Conservation (phyloP, 345 rosid species). For the Corymbia maculata region DNA sequence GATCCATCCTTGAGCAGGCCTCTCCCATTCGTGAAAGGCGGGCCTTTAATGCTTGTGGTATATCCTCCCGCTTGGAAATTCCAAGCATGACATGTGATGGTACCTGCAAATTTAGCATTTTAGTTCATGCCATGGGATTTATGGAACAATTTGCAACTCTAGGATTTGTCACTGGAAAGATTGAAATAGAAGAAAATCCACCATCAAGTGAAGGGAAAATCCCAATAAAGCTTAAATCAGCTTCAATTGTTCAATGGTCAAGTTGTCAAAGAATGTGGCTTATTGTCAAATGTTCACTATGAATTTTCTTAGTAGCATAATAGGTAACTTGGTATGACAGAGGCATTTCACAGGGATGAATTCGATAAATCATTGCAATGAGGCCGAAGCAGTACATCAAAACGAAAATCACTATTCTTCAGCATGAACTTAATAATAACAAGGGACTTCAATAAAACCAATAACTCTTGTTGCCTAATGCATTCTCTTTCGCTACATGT, state of each 20-base stretch:
- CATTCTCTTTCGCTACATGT: not conserved
- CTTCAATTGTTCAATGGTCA: not conserved
- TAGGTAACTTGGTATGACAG: not conserved
- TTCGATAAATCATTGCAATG: not conserved
- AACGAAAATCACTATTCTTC: not conserved
- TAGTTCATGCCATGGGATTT: not conserved
- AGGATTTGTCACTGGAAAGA: not conserved
- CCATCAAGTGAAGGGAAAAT: not conserved
- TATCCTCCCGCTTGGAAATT: slow-evolving; percentile 60
- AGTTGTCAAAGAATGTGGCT: not conserved
- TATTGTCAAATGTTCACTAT: not conserved
- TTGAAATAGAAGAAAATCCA: not conserved
- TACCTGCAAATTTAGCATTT: slow-evolving; percentile 36
- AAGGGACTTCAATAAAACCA: not conserved
- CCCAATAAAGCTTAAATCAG: not conserved
- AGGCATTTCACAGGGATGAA: not conserved
- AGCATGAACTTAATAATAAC: not conserved
- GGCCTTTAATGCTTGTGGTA: slow-evolving; percentile 63
- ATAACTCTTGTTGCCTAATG: not conserved
- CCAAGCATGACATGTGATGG: slow-evolving; percentile 88
- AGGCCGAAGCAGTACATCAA: not conserved
- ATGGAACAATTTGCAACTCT: not conserved
- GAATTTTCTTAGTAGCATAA: not conserved
- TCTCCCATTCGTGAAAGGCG: slow-evolving; percentile 90
- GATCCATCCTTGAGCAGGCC: slow-evolving; percentile 94